Evolutionary conservation across 2,329 filamentous ascomycete species (phyloP), one percentile per base, ranked within the genome.

Genomic region (Bretziella fagacearum): DNA sequence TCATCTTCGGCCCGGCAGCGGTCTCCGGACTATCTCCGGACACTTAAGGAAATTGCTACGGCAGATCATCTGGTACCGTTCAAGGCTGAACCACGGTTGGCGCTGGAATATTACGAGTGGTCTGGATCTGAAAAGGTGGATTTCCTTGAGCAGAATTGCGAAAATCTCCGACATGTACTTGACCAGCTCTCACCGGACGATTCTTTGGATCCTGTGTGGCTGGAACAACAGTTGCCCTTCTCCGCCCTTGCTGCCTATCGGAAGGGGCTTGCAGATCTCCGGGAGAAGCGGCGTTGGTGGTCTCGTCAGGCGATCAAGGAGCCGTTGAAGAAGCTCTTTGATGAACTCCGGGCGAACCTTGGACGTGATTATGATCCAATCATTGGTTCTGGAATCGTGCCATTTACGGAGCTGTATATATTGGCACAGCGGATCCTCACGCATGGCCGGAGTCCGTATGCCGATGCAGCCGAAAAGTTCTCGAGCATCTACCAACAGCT

Each of bases 1-100:
- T 85, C 83, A 4, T 80, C 81, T 1, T 68, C 77, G 20, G 69
- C 68, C 11, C 65, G 71, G 15, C 66, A 71, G 13, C 68, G 61
- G 10, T 64, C 62, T 17, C 64, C 61, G 17, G 59, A 64, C 44
- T 70, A 69, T 46, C 56, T 61, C 39, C 59, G 54, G 20, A 66
- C 57, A 49, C 57, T 65, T 11, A 59, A 54, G 44, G 63, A 62
- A 44, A 60, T 65, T 52, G 65, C 61, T 39, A 57, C 55, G 25
- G 62, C 55, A 35, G 71, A 65, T 51, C 66, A 62, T 54, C 61
- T 62, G 50, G 62, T 51, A 10, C 49, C 49, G 11, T 51, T 51
- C 33, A 51, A 51, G 29, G 49, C 49, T 61, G 49, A 51, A 36
- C 45, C 45, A 7, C 40, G 49, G 4, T 29, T 51, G 8, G 35